A percentile compares a stretch with the other conserved stretches of the same genome.
phyloP scores from a whole-genome alignment of 805 yeast species.

The Lipomyces chichibuensis region DNA sequence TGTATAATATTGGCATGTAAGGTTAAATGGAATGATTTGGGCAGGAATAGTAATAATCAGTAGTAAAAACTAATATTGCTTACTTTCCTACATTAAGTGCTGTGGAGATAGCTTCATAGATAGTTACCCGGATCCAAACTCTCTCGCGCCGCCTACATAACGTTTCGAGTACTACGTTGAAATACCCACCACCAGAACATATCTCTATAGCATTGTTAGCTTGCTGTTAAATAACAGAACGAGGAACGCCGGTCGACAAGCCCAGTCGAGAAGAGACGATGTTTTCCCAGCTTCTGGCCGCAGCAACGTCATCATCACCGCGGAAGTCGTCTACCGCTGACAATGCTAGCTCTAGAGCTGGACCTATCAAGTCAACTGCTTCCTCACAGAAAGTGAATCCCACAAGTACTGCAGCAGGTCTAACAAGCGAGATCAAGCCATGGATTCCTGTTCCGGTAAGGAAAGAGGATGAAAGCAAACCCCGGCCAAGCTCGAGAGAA shows the following conservation, averaged over 20 bases:
- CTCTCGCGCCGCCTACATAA: not conserved
- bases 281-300: constrained; percentile 41
- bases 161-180: not conserved
- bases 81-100: not conserved
- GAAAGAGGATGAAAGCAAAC: not conserved
- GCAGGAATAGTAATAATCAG: not conserved
- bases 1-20: constrained; percentile 13
- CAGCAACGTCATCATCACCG: constrained; percentile 25
- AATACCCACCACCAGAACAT: not conserved
- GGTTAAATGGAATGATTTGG: not conserved
- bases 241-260: not conserved
- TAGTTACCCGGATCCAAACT: not conserved
- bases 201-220: not conserved
- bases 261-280: not conserved
- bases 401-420: constrained; percentile 1
- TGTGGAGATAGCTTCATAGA: not conserved
- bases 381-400: not conserved
- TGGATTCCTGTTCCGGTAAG: not conserved
- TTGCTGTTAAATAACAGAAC: not conserved
- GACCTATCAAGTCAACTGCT: not conserved
- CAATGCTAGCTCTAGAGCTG: not conserved
- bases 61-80: not conserved
- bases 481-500: not conserved
- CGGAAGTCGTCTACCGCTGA: not conserved
- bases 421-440: not conserved